Evolutionary conservation across 257 asterid species (phyloP).

Genomic region (Linderniella brevidens): DNA sequence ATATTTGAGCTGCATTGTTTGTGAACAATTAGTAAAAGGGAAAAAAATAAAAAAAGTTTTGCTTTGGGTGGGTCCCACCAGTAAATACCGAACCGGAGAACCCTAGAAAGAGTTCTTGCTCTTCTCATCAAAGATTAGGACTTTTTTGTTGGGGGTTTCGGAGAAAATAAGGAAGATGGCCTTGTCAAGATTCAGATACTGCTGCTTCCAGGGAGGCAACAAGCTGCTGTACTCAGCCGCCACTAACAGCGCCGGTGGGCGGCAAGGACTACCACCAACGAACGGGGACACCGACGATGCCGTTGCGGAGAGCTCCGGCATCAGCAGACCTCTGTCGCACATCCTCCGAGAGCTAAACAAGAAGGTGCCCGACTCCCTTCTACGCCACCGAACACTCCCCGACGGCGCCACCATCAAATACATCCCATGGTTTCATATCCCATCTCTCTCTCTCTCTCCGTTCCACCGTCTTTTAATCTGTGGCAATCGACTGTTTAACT

Average conservation of each 20-base stretch:
- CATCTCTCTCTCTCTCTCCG: neutral
- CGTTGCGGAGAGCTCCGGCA: slow-evolving; percentile 26
- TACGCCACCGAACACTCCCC: slow-evolving; percentile 30
- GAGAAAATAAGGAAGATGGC: too few species aligned
- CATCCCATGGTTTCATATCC: slow-evolving; percentile 45
- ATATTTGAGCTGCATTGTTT: too few species aligned
- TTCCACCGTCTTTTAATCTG: neutral
- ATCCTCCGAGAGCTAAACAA: slow-evolving; percentile 64
- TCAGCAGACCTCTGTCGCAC: slow-evolving; percentile 50
- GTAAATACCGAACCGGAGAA: too few species aligned
- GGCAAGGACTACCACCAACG: neutral
- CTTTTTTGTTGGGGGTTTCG: too few species aligned
- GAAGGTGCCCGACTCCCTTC: slow-evolving; percentile 64
- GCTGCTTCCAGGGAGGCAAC: too few species aligned
- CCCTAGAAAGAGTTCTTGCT: too few species aligned
- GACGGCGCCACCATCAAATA: slow-evolving; percentile 39
- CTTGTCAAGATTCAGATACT: too few species aligned
- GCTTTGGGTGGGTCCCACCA: too few species aligned
- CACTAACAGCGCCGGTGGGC: slow-evolving; percentile 4
- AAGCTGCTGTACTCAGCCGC: neutral
- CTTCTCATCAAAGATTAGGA: too few species aligned
- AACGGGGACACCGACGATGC: neutral
- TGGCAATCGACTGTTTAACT: too few species aligned
- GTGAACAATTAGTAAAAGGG: too few species aligned
- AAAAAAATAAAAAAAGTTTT: too few species aligned